Evolutionary conservation across 169 alveolate genomes (phyloP), one percentile per base, ranked within the genome.

Genomic region (Plasmodium vivax): DNA sequence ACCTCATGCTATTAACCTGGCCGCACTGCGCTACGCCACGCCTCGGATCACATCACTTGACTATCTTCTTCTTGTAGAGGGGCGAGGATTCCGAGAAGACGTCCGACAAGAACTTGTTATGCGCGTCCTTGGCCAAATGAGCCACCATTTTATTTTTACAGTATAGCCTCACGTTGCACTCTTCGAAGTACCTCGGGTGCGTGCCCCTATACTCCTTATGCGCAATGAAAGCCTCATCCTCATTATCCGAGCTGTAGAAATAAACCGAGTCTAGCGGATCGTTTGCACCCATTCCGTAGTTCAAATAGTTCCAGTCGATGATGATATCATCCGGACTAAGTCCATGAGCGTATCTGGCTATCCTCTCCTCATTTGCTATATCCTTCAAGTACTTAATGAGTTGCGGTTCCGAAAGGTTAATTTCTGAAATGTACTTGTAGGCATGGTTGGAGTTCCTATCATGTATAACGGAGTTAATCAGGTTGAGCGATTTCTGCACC

Each of bases 281-380:
- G 36, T 90, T 90, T 80, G 90, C 71, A 16, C 90, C 90, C 91
- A 90, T 80, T 90, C 94, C 94, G 82, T 90, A 90, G 82, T 90
- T 79, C 32, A 90, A 80, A 71, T 90, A 43, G 72, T 90, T 90
- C 94, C 94, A 90, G 75, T 90, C 94, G 30, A 90, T 90, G 30
- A 90, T 71, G 19, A 90, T 90, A 38, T 90, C 94, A 68, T 80
- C 94, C 4, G 94, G 94, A 58, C 83, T 90, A 62, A 90, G 83
- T 81, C 94, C 94, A 30, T 58, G 91, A 43, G 84, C 71, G 41
- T 90, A 90, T 36, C 94, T 75, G 58, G 94, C 83, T 68, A 90
- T 80, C 71, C 83, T 80, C 32, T 90, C 91, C 82, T 90, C 94
- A 45, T 54, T 90, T 41, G 94, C 73, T 79, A 90, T 23, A 41